Percentiles rank a stretch among this genome's conserved stretches.
Conservation (phyloP, 257 asterid species). For the Solanum clarkiae region DNA sequence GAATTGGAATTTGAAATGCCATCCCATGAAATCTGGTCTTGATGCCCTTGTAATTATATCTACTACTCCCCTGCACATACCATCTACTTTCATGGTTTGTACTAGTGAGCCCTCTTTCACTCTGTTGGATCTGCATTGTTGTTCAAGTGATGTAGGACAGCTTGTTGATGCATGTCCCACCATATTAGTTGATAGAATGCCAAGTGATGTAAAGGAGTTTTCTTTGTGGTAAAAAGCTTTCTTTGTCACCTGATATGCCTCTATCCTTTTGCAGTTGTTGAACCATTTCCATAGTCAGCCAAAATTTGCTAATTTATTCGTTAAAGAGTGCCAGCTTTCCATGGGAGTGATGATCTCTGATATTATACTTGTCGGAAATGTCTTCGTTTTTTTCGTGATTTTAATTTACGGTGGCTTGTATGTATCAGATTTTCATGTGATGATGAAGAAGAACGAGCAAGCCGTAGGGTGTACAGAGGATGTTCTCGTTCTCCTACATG, state of each 20-base stretch:
- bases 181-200: not conserved
- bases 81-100: not conserved
- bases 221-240: not conserved
- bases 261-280: not conserved
- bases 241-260: not conserved
- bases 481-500: conserved; percentile 37
- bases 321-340: not conserved
- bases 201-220: not conserved
- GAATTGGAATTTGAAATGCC: not conserved
- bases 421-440: conserved; percentile 31
- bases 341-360: not conserved
- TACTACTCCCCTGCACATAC: not conserved
- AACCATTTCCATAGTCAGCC: not conserved
- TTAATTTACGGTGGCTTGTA: not conserved
- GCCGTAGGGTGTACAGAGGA: conserved; percentile 42
- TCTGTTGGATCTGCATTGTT: not conserved
- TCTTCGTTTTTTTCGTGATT: not conserved
- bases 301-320: not conserved
- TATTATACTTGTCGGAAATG: not conserved
- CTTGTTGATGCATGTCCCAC: not conserved
- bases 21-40: not conserved
- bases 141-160: not conserved
- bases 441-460: conserved; percentile 45
- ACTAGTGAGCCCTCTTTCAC: not conserved
- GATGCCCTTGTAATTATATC: not conserved